Percentiles rank a stretch among this genome's conserved stretches.
These are phyloP conservation scores for Viola odorata DNA, from an alignment of 345 rosid genomes.

Conservation along the genomic window DNA sequence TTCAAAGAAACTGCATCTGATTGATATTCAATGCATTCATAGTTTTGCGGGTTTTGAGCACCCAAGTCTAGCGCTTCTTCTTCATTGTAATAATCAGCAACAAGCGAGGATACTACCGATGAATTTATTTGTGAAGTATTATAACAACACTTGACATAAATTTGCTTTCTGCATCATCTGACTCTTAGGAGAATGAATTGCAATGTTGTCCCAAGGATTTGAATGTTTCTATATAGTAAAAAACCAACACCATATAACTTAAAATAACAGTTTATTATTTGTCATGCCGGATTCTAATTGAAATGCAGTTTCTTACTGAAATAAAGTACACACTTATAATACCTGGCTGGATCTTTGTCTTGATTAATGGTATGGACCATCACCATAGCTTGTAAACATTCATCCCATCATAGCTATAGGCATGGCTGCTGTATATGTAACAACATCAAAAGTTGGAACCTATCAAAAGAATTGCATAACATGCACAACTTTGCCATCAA, in stretches of 20 bases:
- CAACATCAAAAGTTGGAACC: slow-evolving; percentile 35
- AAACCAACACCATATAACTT: neutral
- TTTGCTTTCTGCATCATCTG: slow-evolving; percentile 15
- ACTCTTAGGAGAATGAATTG: slow-evolving; percentile 14
- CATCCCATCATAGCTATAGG: slow-evolving; percentile 21
- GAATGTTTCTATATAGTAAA: slow-evolving; percentile 18
- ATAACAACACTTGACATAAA: slow-evolving; percentile 1
- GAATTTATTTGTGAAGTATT: slow-evolving; percentile 3
- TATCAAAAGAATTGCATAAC: slow-evolving; percentile 5
- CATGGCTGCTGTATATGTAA: slow-evolving; percentile 22
- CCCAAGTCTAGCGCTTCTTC: slow-evolving; percentile 2
- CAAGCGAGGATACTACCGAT: slow-evolving; percentile 1
- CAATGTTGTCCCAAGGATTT: neutral
- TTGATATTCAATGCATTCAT: neutral
- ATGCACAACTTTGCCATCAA: too few species aligned
- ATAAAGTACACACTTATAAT: neutral
- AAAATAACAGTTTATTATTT: neutral
- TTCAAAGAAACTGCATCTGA: slow-evolving; percentile 6
- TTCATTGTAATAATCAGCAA: neutral
- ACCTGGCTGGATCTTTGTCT: slow-evolving; percentile 13
- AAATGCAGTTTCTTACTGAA: neutral
- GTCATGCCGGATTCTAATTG: too few species aligned
- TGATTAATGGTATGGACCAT: neutral
- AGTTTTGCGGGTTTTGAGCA: neutral
- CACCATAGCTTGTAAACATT: slow-evolving; percentile 22